A percentile compares a stretch with the other conserved stretches of the same genome.
These are phyloP conservation scores for Xylaria scruposa DNA, from an alignment of 495 filamentous ascomycete genomes.

Conservation along the genomic window DNA sequence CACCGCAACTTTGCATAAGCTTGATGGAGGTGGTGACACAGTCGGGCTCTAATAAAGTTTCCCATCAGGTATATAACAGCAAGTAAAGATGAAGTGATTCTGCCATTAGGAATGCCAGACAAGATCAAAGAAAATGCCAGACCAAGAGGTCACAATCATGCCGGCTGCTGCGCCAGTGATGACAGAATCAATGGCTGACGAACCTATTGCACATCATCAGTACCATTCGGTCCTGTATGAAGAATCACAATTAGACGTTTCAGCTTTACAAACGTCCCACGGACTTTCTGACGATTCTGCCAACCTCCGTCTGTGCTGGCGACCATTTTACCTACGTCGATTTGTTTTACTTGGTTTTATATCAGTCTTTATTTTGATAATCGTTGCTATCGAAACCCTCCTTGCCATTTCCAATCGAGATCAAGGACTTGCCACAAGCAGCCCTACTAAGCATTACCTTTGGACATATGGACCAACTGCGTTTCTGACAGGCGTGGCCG, in stretches of 20 bases:
- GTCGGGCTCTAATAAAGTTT: background rate
- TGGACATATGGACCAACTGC: constrained; percentile 47
- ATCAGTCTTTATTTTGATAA: background rate
- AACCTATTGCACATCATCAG: background rate
- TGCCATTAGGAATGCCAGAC: background rate
- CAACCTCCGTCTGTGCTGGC: background rate
- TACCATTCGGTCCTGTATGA: background rate
- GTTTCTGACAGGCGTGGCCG: constrained; percentile 35
- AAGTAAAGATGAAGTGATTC: background rate
- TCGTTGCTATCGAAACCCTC: constrained; percentile 26
- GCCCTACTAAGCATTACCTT: constrained; percentile 32
- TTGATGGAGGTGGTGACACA: background rate
- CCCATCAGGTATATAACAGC: background rate
- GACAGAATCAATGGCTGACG: background rate
- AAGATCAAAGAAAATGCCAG: background rate
- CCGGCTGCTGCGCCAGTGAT: background rate
- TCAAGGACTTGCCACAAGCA: constrained; percentile 26
- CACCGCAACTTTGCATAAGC: background rate
- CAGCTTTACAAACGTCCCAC: background rate
- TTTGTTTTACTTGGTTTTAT: constrained; percentile 12
- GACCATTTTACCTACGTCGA: constrained; percentile 43
- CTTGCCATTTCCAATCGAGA: constrained; percentile 27
- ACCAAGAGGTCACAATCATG: background rate
- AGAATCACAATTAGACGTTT: background rate
- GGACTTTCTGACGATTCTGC: background rate